phyloP scores from a whole-genome alignment of 1,139 yeast genomes.

The Suhomyces bolitotheri region DNA sequence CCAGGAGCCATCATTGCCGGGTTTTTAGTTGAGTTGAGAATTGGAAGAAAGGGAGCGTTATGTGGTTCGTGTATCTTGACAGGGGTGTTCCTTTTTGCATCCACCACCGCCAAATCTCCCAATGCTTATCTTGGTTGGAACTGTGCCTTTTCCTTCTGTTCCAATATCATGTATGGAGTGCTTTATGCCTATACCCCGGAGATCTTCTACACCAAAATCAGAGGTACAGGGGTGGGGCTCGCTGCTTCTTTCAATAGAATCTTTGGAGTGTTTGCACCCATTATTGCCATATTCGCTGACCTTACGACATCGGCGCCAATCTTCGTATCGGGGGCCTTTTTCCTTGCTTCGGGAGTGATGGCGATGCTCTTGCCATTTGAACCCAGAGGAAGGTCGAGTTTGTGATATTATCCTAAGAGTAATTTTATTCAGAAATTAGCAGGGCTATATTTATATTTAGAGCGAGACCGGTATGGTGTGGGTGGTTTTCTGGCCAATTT shows the following conservation, averaged over 20 bases:
- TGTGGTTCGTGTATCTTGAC: conserved; percentile 35
- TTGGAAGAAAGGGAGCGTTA: conserved; percentile 45
- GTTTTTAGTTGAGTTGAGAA: conserved; percentile 36
- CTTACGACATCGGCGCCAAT: conserved; percentile 46
- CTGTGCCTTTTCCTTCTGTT: conserved; percentile 42
- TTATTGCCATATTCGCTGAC: conserved; percentile 46
- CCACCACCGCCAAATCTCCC: conserved; percentile 43
- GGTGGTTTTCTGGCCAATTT: no score
- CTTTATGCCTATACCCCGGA: conserved; percentile 50
- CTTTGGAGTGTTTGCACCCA: conserved; percentile 47
- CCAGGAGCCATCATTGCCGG: conserved; percentile 47
- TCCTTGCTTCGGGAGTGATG: conserved; percentile 36
- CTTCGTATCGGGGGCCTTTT: conserved; percentile 45
- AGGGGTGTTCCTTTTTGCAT: conserved; percentile 41
- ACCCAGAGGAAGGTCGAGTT: conserved; percentile 27
- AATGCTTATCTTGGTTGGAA: conserved; percentile 47
- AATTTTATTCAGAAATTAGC: no score
- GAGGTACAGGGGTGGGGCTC: conserved; percentile 47
- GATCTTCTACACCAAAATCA: conserved; percentile 39
- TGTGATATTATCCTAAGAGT: no score
- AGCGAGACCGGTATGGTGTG: no score
- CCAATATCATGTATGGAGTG: conserved; percentile 47
- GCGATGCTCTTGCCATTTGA: conserved; percentile 43
- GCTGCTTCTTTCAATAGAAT: conserved; percentile 45
- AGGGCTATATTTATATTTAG: no score